Evolutionary conservation across 1,284 basidiomycete genomes (phyloP).

Genomic region (Apiotrichum siamense): DNA sequence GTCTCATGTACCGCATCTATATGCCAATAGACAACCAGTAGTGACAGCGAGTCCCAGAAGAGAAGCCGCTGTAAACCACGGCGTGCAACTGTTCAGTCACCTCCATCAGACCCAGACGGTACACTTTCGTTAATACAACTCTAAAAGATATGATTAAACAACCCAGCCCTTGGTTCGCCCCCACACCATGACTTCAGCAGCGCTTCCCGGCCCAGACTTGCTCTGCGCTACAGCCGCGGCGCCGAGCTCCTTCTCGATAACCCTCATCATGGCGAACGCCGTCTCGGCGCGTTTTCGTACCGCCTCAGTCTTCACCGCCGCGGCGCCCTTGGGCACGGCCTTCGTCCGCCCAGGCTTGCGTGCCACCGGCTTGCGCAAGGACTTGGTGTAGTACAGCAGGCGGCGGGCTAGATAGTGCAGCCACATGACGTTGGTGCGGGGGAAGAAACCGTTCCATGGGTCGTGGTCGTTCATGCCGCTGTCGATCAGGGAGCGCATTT

Average conservation of each 20-base stretch:
- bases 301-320: background rate
- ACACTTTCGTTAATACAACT: no score
- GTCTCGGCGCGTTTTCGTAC: constrained; percentile 6
- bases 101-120: no score
- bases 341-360: constrained; percentile 5
- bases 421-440: constrained; percentile 29
- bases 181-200: background rate
- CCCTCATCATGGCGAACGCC: constrained; percentile 13
- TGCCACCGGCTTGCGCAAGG: constrained; percentile 23
- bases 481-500: constrained; percentile 63
- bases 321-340: background rate
- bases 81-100: no score
- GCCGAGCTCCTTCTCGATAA: background rate
- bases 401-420: constrained; percentile 36
- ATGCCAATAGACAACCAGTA: no score
- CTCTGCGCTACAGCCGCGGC: background rate
- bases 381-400: constrained; percentile 26
- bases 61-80: no score
- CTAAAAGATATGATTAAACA: background rate
- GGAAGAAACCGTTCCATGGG: constrained; percentile 8
- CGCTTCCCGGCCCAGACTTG: background rate
- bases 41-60: no score
- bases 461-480: background rate
- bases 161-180: background rate
- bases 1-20: no score